A percentile compares a stretch with the other conserved stretches of the same genome.
These are phyloP conservation scores for Aspergillus piperis DNA, from an alignment of 2,329 filamentous ascomycete species.

Conservation along the genomic window DNA sequence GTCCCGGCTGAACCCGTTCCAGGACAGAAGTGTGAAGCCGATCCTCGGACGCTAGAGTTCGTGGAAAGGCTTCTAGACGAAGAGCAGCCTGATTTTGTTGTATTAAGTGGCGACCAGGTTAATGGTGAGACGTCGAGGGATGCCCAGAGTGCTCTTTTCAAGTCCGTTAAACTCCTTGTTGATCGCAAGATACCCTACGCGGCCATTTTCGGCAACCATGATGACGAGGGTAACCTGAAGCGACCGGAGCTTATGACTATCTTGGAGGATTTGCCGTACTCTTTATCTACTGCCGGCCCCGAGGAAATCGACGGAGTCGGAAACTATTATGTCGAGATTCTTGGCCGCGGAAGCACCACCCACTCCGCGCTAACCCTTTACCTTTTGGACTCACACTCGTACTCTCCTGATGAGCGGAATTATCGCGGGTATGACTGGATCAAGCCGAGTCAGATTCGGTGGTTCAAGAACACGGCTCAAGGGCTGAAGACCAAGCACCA, in stretches of 20 bases:
- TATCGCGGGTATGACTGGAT: slow-evolving; percentile 97
- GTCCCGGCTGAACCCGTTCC: slow-evolving; percentile 71
- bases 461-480: slow-evolving; percentile 81
- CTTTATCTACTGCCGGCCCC: slow-evolving; percentile 80
- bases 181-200: slow-evolving; percentile 89
- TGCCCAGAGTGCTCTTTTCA: slow-evolving; percentile 90
- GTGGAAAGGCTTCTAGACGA: slow-evolving; percentile 80
- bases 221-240: slow-evolving; percentile 82
- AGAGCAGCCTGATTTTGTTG: slow-evolving; percentile 89
- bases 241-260: slow-evolving; percentile 80
- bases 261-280: slow-evolving; percentile 84
- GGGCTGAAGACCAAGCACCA: slow-evolving; percentile 74
- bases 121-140: slow-evolving; percentile 93
- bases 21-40: slow-evolving; percentile 78
- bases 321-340: slow-evolving; percentile 90
- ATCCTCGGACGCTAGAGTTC: slow-evolving; percentile 88
- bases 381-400: slow-evolving; percentile 87
- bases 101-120: slow-evolving; percentile 90
- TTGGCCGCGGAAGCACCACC: slow-evolving; percentile 73
- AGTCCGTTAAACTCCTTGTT: slow-evolving; percentile 81
- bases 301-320: slow-evolving; percentile 84
- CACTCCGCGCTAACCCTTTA: slow-evolving; percentile 95
- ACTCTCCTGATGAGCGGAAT: slow-evolving; percentile 83
- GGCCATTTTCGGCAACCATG: slow-evolving; percentile 95
- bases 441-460: slow-evolving; percentile 89